phyloP scores from a whole-genome alignment of 2,329 filamentous ascomycete species.

The Hypoxylon sp. region DNA sequence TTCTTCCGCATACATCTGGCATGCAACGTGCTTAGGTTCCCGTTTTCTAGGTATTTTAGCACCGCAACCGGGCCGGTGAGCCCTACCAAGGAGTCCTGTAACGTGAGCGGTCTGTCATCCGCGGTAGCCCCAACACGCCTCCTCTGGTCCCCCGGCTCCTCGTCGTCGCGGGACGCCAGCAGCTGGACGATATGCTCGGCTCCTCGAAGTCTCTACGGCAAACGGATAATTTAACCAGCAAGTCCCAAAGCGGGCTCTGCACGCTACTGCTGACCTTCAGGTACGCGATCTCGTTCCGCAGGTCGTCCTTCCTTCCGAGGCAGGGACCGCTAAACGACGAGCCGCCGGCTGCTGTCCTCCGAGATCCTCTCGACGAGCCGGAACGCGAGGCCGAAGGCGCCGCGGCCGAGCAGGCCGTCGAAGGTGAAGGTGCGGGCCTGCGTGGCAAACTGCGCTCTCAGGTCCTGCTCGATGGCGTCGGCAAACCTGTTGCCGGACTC shows the following conservation, averaged over 20 bases:
- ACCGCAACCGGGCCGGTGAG: constrained; percentile 16
- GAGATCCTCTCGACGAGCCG: constrained; percentile 18
- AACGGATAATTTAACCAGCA: background rate
- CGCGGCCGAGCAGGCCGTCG: constrained; percentile 6
- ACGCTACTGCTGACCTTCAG: constrained; percentile 1
- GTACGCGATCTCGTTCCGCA: constrained; percentile 20
- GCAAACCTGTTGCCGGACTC: constrained; percentile 1
- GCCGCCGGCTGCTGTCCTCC: constrained; percentile 2
- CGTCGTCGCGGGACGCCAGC: constrained; percentile 6
- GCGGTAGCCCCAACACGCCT: background rate
- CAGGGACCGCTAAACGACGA: constrained; percentile 18
- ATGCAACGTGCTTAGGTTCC: background rate
- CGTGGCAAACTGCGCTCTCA: constrained; percentile 12
- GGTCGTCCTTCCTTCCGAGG: background rate
- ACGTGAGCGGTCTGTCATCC: background rate
- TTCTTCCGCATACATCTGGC: constrained; percentile 1
- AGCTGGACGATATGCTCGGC: constrained; percentile 22
- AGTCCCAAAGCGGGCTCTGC: too few relatives aligned
- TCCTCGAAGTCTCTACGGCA: constrained; percentile 17
- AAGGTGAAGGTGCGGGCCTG: constrained; percentile 14
- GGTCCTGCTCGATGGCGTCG: constrained; percentile 1
- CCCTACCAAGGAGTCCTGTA: constrained; percentile 3
- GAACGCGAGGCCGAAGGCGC: constrained; percentile 18
- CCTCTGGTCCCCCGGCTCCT: background rate
- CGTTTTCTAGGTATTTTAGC: constrained; percentile 22